Evolutionary conservation across 768 basidiomycete genomes (phyloP).

Genomic region (Termitomyces sp.): DNA sequence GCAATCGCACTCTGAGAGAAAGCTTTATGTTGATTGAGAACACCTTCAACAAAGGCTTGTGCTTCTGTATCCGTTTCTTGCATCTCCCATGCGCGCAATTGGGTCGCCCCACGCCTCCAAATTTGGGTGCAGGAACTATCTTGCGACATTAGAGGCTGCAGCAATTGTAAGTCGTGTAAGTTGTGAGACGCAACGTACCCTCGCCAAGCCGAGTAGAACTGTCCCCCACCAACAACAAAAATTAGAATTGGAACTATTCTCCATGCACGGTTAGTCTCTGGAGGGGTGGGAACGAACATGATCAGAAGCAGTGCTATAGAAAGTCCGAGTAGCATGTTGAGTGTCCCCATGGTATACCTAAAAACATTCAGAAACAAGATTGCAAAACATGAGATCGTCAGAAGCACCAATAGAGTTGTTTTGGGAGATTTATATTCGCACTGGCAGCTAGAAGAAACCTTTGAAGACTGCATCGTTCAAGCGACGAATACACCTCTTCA

Average conservation of each 20-base stretch:
- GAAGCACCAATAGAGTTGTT: slow-evolving; percentile 28
- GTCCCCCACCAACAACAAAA: slow-evolving; percentile 22
- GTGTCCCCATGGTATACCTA: slow-evolving; percentile 26
- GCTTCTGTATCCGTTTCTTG: slow-evolving; percentile 23
- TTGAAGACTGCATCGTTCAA: slow-evolving; percentile 25
- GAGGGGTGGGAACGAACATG: slow-evolving; percentile 18
- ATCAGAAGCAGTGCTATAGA: slow-evolving; percentile 22
- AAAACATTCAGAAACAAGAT: neutral
- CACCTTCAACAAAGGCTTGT: slow-evolving; percentile 13
- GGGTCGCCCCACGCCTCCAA: slow-evolving; percentile 26
- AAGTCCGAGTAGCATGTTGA: slow-evolving; percentile 20
- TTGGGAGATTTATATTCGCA: slow-evolving; percentile 30
- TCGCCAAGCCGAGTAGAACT: slow-evolving; percentile 28
- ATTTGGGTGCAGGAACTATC: slow-evolving; percentile 28
- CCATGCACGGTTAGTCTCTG: slow-evolving; percentile 21
- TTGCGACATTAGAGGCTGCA: neutral
- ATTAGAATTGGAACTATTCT: slow-evolving; percentile 25
- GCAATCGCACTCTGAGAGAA: neutral
- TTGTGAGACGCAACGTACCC: slow-evolving; percentile 16
- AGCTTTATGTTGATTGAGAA: slow-evolving; percentile 7
- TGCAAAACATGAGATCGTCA: neutral
- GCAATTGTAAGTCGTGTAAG: no score
- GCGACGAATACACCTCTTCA: slow-evolving; percentile 23
- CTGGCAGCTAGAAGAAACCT: slow-evolving; percentile 25
- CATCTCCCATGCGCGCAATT: slow-evolving; percentile 35